Evolutionary conservation across 495 filamentous ascomycete species (phyloP).

Genomic region (Penicillium samsonianum): DNA sequence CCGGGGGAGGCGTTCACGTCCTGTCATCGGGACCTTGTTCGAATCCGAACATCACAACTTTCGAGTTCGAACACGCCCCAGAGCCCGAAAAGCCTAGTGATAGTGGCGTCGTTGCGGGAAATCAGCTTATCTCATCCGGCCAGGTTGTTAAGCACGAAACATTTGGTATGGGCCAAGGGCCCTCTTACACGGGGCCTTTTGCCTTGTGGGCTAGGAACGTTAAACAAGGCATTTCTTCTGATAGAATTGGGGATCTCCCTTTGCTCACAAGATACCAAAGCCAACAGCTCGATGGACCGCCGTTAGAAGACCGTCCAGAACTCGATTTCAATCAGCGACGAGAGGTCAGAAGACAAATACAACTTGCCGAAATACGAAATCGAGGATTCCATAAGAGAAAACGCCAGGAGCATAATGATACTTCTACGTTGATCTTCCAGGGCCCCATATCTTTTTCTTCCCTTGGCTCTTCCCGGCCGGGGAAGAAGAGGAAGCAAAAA

Average conservation of each 20-base stretch:
- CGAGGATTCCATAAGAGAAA: slow-evolving; percentile 8
- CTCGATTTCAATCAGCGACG: slow-evolving; percentile 22
- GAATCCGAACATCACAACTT: slow-evolving; percentile 19
- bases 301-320: slow-evolving; percentile 20
- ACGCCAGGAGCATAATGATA: background rate
- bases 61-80: slow-evolving; percentile 29
- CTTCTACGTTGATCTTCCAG: background rate
- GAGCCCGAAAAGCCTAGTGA: slow-evolving; percentile 18
- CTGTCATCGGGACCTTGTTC: slow-evolving; percentile 50
- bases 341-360: slow-evolving; percentile 24
- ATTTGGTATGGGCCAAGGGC: slow-evolving; percentile 50
- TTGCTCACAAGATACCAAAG: slow-evolving; percentile 25
- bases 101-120: slow-evolving; percentile 29
- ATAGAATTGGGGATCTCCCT: slow-evolving; percentile 20
- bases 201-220: slow-evolving; percentile 42
- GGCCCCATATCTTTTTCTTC: background rate
- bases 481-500: background rate
- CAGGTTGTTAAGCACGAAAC: slow-evolving; percentile 42
- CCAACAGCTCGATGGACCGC: slow-evolving; percentile 35
- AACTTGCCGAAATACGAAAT: slow-evolving; percentile 34
- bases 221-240: slow-evolving; percentile 16
- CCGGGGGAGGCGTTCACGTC: slow-evolving; percentile 69
- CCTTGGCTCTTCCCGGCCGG: background rate
- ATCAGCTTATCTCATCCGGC: slow-evolving; percentile 34
- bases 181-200: slow-evolving; percentile 47